Percentiles rank a stretch among this genome's conserved stretches.
These are phyloP conservation scores for Pyrenochaeta sp. DNA, from an alignment of 2,329 filamentous ascomycete genomes.

Conservation along the genomic window DNA sequence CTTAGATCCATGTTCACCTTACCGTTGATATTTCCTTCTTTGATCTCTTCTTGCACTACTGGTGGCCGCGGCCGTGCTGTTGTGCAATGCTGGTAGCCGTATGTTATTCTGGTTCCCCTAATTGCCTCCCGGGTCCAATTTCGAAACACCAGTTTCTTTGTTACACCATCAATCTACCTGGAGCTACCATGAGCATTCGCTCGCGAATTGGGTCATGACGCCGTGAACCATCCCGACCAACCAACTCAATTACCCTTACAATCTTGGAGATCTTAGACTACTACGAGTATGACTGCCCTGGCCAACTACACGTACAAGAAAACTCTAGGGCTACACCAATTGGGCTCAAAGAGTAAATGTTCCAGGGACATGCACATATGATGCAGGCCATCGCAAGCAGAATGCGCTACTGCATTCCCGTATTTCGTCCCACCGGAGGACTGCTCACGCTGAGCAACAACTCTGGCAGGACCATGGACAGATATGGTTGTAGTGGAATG, in stretches of 20 bases:
- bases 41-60: conserved; percentile 23
- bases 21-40: conserved; percentile 7
- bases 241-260: not conserved
- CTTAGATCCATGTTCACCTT: conserved; percentile 11
- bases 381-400: conserved; percentile 22
- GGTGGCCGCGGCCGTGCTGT: conserved; percentile 19
- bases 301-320: not conserved
- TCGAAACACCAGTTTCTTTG: conserved; percentile 4
- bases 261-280: not conserved
- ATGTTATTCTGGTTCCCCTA: conserved; percentile 12
- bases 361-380: conserved; percentile 1
- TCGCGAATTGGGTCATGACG: not conserved
- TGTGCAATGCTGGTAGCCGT: conserved; percentile 22
- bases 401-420: conserved; percentile 31
- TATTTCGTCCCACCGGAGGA: conserved; percentile 18
- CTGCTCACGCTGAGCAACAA: conserved; percentile 11
- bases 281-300: not conserved
- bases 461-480: conserved; percentile 1
- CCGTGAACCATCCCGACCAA: not conserved
- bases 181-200: conserved; percentile 1
- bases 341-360: conserved; percentile 1
- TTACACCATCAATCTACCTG: conserved; percentile 14
- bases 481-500: conserved; percentile 4
- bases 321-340: conserved; percentile 1
- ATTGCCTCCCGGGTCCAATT: conserved; percentile 9